phyloP scores from a whole-genome alignment of 441 rosid species.

The Pelargonium cotyledonis region DNA sequence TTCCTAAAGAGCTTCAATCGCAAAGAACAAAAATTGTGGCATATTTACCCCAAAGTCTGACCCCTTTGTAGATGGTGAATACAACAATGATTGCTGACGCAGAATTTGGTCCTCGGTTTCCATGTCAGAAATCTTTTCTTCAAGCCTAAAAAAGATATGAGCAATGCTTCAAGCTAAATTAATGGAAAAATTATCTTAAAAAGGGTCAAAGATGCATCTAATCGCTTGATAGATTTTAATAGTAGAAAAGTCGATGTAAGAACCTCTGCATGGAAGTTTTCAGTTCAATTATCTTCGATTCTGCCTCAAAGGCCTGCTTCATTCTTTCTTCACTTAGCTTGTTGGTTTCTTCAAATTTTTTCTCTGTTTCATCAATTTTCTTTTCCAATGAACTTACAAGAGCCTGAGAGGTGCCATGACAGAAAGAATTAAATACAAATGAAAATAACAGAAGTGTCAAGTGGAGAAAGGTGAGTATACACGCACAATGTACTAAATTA shows the following conservation, averaged over 20 bases:
- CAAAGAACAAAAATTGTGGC: conserved; percentile 14
- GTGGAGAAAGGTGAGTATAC: not conserved
- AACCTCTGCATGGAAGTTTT: conserved; percentile 86
- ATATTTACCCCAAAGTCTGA: conserved; percentile 38
- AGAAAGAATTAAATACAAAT: conserved; percentile 13
- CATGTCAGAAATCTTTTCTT: conserved; percentile 75
- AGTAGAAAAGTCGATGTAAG: conserved; percentile 14
- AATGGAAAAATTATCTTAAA: not conserved
- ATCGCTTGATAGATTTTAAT: not conserved
- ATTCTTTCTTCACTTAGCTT: conserved; percentile 77
- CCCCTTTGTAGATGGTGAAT: conserved; percentile 3
- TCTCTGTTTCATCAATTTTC: not conserved
- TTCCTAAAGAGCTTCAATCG: not conserved
- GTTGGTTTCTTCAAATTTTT: conserved; percentile 61
- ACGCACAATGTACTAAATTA: not conserved
- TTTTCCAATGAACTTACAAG: conserved; percentile 11
- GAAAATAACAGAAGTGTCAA: conserved; percentile 1
- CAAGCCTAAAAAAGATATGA: conserved; percentile 48
- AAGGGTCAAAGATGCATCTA: conserved; percentile 5
- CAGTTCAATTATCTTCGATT: conserved; percentile 69
- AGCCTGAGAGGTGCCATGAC: conserved; percentile 38
- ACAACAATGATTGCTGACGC: conserved; percentile 48
- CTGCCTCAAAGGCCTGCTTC: conserved; percentile 69
- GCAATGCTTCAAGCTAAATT: conserved; percentile 16
- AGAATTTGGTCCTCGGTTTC: conserved; percentile 62